Base-by-base conservation (phyloP, 768 basidiomycete genomes). In the Gymnopilus dilepis region DNA sequence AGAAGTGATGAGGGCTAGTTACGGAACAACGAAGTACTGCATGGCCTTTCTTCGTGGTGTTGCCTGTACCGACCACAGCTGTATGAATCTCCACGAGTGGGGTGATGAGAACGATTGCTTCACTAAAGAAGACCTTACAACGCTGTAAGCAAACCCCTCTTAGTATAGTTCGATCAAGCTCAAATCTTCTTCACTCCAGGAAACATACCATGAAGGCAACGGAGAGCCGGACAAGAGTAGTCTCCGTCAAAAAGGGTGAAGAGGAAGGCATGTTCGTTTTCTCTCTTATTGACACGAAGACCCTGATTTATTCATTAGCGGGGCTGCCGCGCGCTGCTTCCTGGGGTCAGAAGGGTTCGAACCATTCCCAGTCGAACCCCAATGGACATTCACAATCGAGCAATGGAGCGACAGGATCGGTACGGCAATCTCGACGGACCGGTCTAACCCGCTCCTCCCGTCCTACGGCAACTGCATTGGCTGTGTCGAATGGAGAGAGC, bases 91-190 rank as follows among this genome's bases (percentile, higher is more conserved):
- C 43, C 97, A 99, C 72, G 97, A 99, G 73, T 97, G 95, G 94
- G 97, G 96, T 33, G 97, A 98, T 63, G 97, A 99, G 76, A 92
- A 94, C 58, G 97, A 99, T 74, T 96, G 94, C 70, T 96, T 97
- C 72, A 95, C 96, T 0, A 96, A 96, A 77, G 95, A 98, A 73
- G 97, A 99, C 75, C 79, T 97, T 60, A 91, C 94, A 24, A 97
- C 95, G 0, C 77, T 96, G 95, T 97, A 71, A 48, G 80, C 74
- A 50, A 6, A 31, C 31, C 19, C 43, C 61, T 58, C 56, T 64
- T 63, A 40, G 30, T 28, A 63, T 55, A 31, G 47, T 15, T 58
- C 28, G 66, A 30, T 30, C n/a, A 1, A 24, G 51, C 56, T 64
- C 54, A 47, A 52, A 56, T 43, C 57, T 50, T 59, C 55, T 66